Evolutionary conservation across 371 early-diverging fungal species (phyloP), one percentile per base, ranked within the genome.

Genomic region (Mortierella sp.): DNA sequence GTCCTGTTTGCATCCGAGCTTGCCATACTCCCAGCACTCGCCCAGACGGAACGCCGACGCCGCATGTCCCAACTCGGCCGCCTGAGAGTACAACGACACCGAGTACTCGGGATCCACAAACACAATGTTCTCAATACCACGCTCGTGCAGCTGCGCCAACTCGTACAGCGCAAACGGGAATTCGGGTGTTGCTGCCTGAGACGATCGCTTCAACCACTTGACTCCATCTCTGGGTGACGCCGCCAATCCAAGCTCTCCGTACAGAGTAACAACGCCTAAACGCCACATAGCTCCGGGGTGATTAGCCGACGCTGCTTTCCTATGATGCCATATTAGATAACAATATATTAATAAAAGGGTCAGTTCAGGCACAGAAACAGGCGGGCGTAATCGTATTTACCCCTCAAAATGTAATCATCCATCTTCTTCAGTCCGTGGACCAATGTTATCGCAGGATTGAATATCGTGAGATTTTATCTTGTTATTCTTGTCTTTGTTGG

Each of bases 121-220:
- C 11, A 95, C 91, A 54, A 93, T 90, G 68, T 93, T 92, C 49
- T 92, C 91, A 74, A 94, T 91, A 24, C 95, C 96, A 51, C 87
- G 81, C 75, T 95, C 95, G 84, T 96, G 95, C 79, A 95, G 83
- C 74, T 92, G 82, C 3, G 94, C 95, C n/a, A 95, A 86, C 88
- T 96, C 96, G 82, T 96, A 95, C 49, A 96, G 88, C 12, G 95
- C 96, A 80, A 95, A 94, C 8, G 96, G 96, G 84, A 94, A 95
- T 77, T 94, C 91, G 49, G 89, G 87, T 44, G 92, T 94, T 4
- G 95, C 95, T 70, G 94, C 94, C 78, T 94, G 94, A 24, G 94
- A 93, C 2, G 96, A 91, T 75, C 95, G 89, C 82, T 94, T 94
- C 72, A 96, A 90, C 97, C 96, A 96, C 78, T 93, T 95, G 71